Evolutionary conservation across 2,329 filamentous ascomycete genomes (phyloP).

Genomic region (Aspergillus chevalieri): DNA sequence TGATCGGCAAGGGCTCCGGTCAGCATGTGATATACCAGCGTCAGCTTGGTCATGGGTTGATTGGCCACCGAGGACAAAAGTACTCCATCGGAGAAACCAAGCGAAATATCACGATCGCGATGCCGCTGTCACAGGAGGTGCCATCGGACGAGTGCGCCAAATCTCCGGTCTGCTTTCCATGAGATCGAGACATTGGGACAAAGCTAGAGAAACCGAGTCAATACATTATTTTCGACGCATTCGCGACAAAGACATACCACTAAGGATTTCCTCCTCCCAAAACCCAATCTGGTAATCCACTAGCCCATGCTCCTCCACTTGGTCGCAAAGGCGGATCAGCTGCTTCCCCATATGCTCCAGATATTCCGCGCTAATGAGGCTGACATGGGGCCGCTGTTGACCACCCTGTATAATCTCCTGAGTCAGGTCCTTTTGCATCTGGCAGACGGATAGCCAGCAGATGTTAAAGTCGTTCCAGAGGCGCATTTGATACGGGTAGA

Average conservation of each 20-base stretch:
- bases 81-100: background rate
- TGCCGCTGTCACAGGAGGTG: conserved; percentile 14
- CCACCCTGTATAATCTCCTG: conserved; percentile 54
- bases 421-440: conserved; percentile 73
- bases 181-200: conserved; percentile 50
- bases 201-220: conserved; percentile 34
- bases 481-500: conserved; percentile 69
- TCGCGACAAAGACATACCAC: conserved; percentile 53
- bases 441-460: conserved; percentile 77
- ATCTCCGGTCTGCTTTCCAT: conserved; percentile 37
- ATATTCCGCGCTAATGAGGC: conserved; percentile 60
- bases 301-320: conserved; percentile 81
- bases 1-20: too few relatives aligned
- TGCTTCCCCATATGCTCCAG: conserved; percentile 77
- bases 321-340: conserved; percentile 74
- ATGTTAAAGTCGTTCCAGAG: conserved; percentile 94
- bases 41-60: too few relatives aligned
- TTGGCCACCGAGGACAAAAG: background rate
- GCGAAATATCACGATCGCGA: conserved; percentile 18
- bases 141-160: conserved; percentile 14
- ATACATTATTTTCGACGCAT: background rate
- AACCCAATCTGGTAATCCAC: conserved; percentile 97
- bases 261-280: conserved; percentile 87
- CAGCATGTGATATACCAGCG: too few relatives aligned
- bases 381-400: conserved; percentile 52